Conservation (phyloP, 306 rosid species). For the Dalbergia oliveri region DNA sequence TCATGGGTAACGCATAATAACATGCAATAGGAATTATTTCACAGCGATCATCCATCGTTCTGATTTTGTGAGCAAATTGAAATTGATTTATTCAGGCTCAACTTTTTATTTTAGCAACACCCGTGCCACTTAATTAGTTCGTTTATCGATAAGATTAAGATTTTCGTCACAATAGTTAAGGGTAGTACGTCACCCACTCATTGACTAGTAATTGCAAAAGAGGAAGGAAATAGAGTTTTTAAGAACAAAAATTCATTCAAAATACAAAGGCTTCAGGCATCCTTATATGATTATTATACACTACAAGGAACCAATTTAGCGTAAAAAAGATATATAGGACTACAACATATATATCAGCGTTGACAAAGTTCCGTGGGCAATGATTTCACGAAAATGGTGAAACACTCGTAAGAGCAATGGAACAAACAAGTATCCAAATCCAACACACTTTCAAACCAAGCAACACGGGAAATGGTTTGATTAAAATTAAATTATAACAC, state of each 20-base stretch:
- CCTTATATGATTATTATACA: background rate
- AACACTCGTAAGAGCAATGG: background rate
- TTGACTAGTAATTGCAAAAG: too few species aligned
- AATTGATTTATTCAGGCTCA: background rate
- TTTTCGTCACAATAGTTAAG: background rate
- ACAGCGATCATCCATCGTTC: too few species aligned
- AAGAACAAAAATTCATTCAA: background rate
- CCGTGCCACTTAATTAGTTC: background rate
- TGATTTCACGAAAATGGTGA: background rate
- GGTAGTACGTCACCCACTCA: background rate
- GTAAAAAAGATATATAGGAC: background rate
- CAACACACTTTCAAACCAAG: background rate
- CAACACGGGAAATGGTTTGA: background rate
- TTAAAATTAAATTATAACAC: background rate
- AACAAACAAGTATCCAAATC: slow-evolving; percentile 1
- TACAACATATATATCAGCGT: background rate
- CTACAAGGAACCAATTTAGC: background rate
- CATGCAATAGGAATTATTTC: too few species aligned
- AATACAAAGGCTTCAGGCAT: background rate
- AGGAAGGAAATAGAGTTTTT: too few species aligned
- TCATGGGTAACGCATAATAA: background rate
- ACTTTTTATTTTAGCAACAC: background rate
- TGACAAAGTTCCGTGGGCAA: background rate
- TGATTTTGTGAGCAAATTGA: background rate
- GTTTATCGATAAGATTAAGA: background rate